phyloP scores from a whole-genome alignment of 1,139 yeast species.

The Saccharomyces hybrid region DNA sequence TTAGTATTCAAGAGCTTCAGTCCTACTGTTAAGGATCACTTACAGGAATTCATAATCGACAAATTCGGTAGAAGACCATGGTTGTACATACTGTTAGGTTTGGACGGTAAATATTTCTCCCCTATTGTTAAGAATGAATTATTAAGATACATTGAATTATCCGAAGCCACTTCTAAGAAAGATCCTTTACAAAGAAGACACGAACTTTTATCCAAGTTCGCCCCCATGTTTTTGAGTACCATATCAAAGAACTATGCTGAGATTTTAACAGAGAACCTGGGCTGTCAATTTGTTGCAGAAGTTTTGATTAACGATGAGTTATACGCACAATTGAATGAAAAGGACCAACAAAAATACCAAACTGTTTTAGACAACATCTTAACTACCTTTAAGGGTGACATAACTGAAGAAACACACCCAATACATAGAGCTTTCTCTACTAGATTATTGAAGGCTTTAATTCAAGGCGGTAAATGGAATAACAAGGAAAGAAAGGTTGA shows the following conservation, averaged over 20 bases:
- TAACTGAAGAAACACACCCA: constrained; percentile 58
- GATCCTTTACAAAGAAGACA: constrained; percentile 67
- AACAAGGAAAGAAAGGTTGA: constrained; percentile 47
- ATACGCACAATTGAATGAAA: constrained; percentile 40
- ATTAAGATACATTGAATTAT: constrained; percentile 52
- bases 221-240: constrained; percentile 56
- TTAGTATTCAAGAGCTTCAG: constrained; percentile 66
- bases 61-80: constrained; percentile 87
- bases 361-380: constrained; percentile 49
- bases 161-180: constrained; percentile 74
- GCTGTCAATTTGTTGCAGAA: constrained; percentile 78
- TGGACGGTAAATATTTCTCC: constrained; percentile 75
- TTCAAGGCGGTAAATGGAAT: constrained; percentile 79
- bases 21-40: constrained; percentile 48
- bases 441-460: constrained; percentile 68
- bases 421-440: constrained; percentile 67
- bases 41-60: constrained; percentile 54
- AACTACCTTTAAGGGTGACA: constrained; percentile 58
- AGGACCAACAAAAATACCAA: constrained; percentile 37
- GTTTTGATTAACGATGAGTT: constrained; percentile 53
- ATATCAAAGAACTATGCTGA: constrained; percentile 42
- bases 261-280: constrained; percentile 63
- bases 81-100: constrained; percentile 68
- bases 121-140: constrained; percentile 60
- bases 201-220: constrained; percentile 59